phyloP scores from a whole-genome alignment of 2,329 filamentous ascomycete species.

The Myotisia sp. region DNA sequence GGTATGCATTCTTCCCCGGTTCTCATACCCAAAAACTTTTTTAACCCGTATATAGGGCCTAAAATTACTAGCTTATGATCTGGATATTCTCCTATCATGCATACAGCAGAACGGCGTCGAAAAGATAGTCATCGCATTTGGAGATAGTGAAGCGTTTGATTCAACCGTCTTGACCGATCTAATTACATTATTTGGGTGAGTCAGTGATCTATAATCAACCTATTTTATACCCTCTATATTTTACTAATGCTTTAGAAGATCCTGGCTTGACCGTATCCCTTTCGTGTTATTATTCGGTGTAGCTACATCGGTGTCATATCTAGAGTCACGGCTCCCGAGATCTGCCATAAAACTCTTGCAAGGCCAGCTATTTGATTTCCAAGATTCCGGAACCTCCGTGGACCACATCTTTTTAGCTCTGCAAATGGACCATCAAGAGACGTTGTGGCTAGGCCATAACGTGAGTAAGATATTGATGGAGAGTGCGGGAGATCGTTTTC shows the following conservation, averaged over 20 bases:
- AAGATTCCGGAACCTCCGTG: constrained; percentile 34
- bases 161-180: constrained; percentile 31
- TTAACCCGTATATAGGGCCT: constrained; percentile 21
- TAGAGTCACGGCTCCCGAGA: constrained; percentile 44
- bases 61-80: constrained; percentile 32
- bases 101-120: constrained; percentile 23
- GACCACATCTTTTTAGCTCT: constrained; percentile 28
- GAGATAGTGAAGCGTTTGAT: constrained; percentile 36
- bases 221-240: background rate
- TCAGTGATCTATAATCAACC: background rate
- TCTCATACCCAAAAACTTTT: background rate
- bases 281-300: constrained; percentile 47
- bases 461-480: constrained; percentile 40
- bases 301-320: constrained; percentile 48
- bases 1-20: constrained; percentile 15
- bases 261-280: constrained; percentile 48
- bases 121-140: constrained; percentile 31
- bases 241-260: constrained; percentile 27
- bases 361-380: constrained; percentile 41
- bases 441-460: constrained; percentile 40
- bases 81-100: constrained; percentile 33
- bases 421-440: constrained; percentile 22
- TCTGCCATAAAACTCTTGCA: constrained; percentile 39
- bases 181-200: constrained; percentile 34
- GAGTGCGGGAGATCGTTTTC: constrained; percentile 45